A percentile compares a stretch with the other conserved stretches of the same genome.
These are phyloP conservation scores for Gonapodya prolifera DNA, from an alignment of 192 early-diverging fungal genomes.

Conservation along the genomic window DNA sequence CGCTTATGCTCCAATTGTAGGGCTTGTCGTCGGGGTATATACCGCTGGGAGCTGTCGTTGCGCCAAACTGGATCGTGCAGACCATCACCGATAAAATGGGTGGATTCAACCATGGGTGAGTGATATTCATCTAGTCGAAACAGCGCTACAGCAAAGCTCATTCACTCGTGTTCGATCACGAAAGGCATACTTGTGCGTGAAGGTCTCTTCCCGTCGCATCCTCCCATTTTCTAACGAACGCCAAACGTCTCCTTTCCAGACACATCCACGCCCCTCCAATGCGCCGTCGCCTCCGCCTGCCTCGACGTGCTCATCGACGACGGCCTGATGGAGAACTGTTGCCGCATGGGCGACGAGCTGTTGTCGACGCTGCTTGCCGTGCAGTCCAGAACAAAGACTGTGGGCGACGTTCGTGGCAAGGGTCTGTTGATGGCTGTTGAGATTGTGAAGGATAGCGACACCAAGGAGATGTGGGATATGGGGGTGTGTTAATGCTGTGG, in stretches of 20 bases:
- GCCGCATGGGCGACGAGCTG: neutral
- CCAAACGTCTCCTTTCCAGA: no score
- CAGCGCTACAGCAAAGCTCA: no score
- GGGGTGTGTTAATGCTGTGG: no score
- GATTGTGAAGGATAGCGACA: constrained; percentile 1
- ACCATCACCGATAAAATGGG: neutral
- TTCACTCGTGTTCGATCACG: no score
- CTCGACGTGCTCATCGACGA: neutral
- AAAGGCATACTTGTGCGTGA: no score
- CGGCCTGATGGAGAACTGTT: neutral
- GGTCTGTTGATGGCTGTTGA: constrained; percentile 3
- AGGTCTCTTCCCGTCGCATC: no score
- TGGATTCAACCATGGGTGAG: constrained; percentile 3
- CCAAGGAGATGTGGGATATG: constrained; percentile 1
- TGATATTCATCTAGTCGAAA: no score
- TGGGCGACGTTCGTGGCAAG: neutral
- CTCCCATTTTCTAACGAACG: no score
- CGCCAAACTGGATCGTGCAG: constrained; percentile 2
- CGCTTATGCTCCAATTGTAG: no score
- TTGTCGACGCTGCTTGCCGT: neutral
- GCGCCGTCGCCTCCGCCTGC: neutral
- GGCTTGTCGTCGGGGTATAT: neutral
- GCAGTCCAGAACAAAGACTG: neutral
- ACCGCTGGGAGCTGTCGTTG: neutral
- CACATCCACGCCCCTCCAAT: constrained; percentile 1